Conservation (phyloP, 306 rosid genomes). For the Cucurbita argyrosperma region DNA sequence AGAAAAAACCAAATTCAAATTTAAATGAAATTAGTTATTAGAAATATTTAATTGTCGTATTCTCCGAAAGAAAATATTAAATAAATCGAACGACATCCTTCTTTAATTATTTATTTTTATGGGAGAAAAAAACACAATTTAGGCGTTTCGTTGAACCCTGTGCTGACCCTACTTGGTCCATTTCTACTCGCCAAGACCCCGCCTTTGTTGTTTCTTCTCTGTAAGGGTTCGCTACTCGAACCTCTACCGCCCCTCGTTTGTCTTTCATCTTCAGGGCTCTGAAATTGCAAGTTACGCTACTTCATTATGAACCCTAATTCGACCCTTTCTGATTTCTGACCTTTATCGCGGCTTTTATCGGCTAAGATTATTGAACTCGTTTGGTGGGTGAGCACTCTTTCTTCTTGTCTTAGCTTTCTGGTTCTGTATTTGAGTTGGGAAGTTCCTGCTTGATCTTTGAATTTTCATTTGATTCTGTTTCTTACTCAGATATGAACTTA, state of each 20-base stretch:
- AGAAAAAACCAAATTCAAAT: no score
- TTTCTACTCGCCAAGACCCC: not conserved
- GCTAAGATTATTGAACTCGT: not conserved
- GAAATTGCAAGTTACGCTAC: not conserved
- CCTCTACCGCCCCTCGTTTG: not conserved
- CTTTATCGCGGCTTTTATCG: not conserved
- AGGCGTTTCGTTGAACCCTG: not conserved
- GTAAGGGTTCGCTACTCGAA: not conserved
- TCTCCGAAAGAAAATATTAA: no score
- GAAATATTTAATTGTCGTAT: no score
- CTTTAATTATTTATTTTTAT: no score
- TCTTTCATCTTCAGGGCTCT: not conserved
- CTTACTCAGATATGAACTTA: not conserved
- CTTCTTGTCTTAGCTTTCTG: not conserved
- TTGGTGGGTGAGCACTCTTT: not conserved
- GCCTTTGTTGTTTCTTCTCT: not conserved
- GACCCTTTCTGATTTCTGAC: not conserved
- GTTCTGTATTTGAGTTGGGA: not conserved
- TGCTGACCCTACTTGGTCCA: not conserved
- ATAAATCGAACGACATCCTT: not conserved
- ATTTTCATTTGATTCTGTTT: not conserved
- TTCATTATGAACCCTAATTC: not conserved
- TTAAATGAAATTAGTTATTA: no score
- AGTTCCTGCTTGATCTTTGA: not conserved
- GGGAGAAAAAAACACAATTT: no score